Conservation (phyloP, 2,329 filamentous ascomycete species). For the Ophiostoma australiae region DNA sequence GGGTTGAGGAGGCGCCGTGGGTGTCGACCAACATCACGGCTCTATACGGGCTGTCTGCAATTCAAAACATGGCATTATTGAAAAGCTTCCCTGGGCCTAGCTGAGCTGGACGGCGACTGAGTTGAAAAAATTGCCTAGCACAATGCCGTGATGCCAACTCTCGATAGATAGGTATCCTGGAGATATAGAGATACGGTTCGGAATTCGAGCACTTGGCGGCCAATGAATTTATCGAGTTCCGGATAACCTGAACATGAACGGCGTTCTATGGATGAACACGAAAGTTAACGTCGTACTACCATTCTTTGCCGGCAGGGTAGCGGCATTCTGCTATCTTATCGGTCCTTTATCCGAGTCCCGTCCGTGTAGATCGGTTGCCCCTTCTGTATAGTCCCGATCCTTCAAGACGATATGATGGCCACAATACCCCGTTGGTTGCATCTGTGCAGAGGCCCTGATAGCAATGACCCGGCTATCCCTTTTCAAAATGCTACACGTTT, state of each 20-base stretch:
- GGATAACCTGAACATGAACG: not conserved
- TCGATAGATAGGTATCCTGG: not conserved
- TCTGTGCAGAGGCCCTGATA: not conserved
- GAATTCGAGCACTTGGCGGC: not conserved
- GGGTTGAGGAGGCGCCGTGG: not conserved
- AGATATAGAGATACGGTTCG: not conserved
- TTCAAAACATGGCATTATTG: not conserved
- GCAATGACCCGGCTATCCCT: not conserved
- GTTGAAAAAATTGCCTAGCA: not conserved
- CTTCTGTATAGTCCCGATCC: not conserved
- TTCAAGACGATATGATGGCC: not conserved
- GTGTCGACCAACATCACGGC: slow-evolving; percentile 13
- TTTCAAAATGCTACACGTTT: not conserved
- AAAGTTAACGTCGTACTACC: not conserved
- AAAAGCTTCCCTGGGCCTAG: not conserved
- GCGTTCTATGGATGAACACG: not conserved
- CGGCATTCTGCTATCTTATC: slow-evolving; percentile 2
- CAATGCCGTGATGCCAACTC: not conserved
- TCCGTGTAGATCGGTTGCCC: slow-evolving; percentile 2
- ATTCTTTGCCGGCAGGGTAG: not conserved
- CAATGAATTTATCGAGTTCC: not conserved
- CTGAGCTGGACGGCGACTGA: not conserved
- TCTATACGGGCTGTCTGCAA: not conserved
- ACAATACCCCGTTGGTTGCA: not conserved
- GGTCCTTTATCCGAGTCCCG: not conserved